Percentiles rank a stretch among this genome's conserved stretches.
Evolutionary conservation across 2,329 filamentous ascomycete species (phyloP).

Genomic region (Alternaria dauci): DNA sequence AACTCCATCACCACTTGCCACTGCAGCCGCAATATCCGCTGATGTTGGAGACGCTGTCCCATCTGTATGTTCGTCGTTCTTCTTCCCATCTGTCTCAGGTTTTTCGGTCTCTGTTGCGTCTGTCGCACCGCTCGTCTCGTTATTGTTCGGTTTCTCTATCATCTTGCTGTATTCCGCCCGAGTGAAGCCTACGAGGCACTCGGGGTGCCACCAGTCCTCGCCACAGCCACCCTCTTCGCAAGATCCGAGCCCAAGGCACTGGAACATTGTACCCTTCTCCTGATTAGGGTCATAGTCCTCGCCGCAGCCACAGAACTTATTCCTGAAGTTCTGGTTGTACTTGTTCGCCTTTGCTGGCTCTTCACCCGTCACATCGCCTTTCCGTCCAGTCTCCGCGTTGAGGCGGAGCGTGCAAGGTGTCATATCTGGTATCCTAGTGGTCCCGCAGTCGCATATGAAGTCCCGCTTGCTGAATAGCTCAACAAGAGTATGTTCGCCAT

Average conservation of each 20-base stretch:
- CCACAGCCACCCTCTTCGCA: slow-evolving; percentile 87
- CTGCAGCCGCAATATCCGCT: slow-evolving; percentile 30
- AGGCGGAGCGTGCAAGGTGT: slow-evolving; percentile 79
- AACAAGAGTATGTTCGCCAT: slow-evolving; percentile 92
- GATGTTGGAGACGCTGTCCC: slow-evolving; percentile 19
- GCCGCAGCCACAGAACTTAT: slow-evolving; percentile 88
- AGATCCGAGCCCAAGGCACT: slow-evolving; percentile 86
- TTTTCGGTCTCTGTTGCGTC: slow-evolving; percentile 25
- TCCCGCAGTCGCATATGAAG: slow-evolving; percentile 96
- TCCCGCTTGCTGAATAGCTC: slow-evolving; percentile 96
- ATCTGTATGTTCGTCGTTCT: slow-evolving; percentile 19
- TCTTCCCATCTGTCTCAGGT: background rate
- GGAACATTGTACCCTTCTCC: slow-evolving; percentile 98
- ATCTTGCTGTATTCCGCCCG: slow-evolving; percentile 72
- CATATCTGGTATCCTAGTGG: slow-evolving; percentile 74
- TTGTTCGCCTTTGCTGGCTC: slow-evolving; percentile 75
- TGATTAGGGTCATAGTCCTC: slow-evolving; percentile 87
- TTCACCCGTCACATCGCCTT: slow-evolving; percentile 80
- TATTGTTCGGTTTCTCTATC: slow-evolving; percentile 35
- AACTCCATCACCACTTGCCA: slow-evolving; percentile 28
- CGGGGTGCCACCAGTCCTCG: slow-evolving; percentile 97
- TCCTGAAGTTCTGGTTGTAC: slow-evolving; percentile 96
- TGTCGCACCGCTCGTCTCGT: slow-evolving; percentile 13
- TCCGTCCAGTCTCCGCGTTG: slow-evolving; percentile 75
- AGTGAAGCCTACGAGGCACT: slow-evolving; percentile 83